phyloP scores from a whole-genome alignment of 345 rosid genomes.

The Salix arbutifolia region DNA sequence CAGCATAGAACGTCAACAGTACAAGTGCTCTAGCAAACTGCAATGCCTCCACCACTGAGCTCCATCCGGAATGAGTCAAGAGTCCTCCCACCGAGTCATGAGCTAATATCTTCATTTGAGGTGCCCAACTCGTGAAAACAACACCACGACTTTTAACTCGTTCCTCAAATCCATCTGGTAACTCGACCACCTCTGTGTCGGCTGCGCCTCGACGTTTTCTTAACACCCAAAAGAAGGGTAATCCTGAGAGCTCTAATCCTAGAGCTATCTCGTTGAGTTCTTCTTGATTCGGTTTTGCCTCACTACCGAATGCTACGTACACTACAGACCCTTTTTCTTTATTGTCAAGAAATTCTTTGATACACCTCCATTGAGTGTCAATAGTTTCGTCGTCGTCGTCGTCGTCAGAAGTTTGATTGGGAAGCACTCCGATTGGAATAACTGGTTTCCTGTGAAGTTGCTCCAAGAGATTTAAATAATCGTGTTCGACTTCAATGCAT shows the following conservation, averaged over 20 bases:
- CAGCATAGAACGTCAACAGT: slow-evolving; percentile 31
- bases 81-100: slow-evolving; percentile 43
- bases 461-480: slow-evolving; percentile 11
- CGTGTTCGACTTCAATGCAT: slow-evolving; percentile 21
- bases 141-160: slow-evolving; percentile 24
- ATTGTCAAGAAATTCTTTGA: slow-evolving; percentile 3
- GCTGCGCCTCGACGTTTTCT: background rate
- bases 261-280: slow-evolving; percentile 6
- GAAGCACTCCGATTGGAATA: slow-evolving; percentile 13
- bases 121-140: slow-evolving; percentile 33
- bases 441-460: slow-evolving; percentile 24
- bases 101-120: slow-evolving; percentile 33
- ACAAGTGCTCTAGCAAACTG: slow-evolving; percentile 31
- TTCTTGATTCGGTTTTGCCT: slow-evolving; percentile 8
- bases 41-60: slow-evolving; percentile 43
- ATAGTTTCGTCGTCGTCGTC: background rate
- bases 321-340: background rate
- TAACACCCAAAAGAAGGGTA: slow-evolving; percentile 15
- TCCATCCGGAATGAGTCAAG: slow-evolving; percentile 45
- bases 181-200: background rate
- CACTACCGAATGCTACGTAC: background rate
- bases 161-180: slow-evolving; percentile 31
- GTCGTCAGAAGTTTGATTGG: background rate
- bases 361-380: background rate
- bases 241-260: slow-evolving; percentile 7